A percentile compares a stretch with the other conserved stretches of the same genome.
Evolutionary conservation across 441 rosid genomes (phyloP).

Genomic region (Hura crepitans): DNA sequence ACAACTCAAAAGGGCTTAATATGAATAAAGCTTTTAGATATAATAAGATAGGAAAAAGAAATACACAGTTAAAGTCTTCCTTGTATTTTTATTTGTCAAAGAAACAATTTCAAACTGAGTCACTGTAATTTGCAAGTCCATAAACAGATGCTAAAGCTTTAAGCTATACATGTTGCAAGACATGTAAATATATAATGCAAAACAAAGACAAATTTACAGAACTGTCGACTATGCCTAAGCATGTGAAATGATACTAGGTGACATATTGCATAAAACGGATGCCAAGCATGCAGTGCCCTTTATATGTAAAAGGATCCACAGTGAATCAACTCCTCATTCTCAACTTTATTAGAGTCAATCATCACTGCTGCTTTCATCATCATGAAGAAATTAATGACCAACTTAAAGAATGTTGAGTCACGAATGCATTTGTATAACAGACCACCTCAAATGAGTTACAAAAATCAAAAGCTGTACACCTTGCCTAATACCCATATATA

Average conservation of each 20-base stretch:
- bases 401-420: not conserved
- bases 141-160: not conserved
- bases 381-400: not conserved
- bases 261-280: not conserved
- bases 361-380: not conserved
- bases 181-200: not conserved
- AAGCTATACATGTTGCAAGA: not conserved
- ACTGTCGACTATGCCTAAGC: not conserved
- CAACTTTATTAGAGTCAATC: not conserved
- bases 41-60: not conserved
- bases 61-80: not conserved
- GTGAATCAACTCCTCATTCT: not conserved
- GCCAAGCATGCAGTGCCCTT: not conserved
- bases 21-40: not conserved
- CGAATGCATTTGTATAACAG: not conserved
- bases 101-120: not conserved
- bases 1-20: not conserved
- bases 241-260: not conserved
- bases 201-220: not conserved
- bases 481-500: not conserved
- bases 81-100: not conserved
- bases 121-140: not conserved
- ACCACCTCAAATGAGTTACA: not conserved
- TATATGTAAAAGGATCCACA: not conserved
- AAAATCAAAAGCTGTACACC: not conserved